Conservation (phyloP, 257 asterid genomes). For the Ehretia macrophylla region DNA sequence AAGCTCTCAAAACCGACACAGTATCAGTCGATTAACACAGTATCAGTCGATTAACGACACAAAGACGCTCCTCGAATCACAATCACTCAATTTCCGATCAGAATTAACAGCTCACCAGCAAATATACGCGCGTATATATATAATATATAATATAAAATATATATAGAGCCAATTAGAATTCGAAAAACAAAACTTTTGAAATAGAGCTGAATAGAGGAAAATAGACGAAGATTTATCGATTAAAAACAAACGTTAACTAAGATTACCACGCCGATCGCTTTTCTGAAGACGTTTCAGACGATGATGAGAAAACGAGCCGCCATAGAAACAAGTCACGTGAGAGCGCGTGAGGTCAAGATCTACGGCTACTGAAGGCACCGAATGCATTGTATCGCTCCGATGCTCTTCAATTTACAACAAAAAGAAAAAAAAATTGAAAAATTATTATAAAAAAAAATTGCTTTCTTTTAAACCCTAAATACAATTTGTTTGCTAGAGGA, state of each 20-base stretch:
- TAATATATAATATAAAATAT: too few species aligned
- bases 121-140: too few species aligned
- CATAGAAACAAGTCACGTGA: slow-evolving; percentile 39
- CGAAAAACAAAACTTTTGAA: too few species aligned
- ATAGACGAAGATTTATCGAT: neutral
- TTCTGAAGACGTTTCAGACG: slow-evolving; percentile 69
- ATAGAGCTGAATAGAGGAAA: too few species aligned
- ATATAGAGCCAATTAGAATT: too few species aligned
- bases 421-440: neutral
- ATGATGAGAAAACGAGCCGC: slow-evolving; percentile 50
- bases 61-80: too few species aligned
- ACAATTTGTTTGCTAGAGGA: neutral
- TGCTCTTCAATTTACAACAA: slow-evolving; percentile 45
- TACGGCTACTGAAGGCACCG: slow-evolving; percentile 57
- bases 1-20: neutral
- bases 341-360: slow-evolving; percentile 31
- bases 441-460: neutral
- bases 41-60: too few species aligned
- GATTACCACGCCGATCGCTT: slow-evolving; percentile 71
- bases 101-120: too few species aligned
- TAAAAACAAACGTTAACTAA: slow-evolving; percentile 52
- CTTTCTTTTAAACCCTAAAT: neutral
- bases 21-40: neutral
- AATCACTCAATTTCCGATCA: too few species aligned
- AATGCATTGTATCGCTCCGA: slow-evolving; percentile 74